phyloP scores from a whole-genome alignment of 805 yeast species.

The Zygotorulaspora florentina region DNA sequence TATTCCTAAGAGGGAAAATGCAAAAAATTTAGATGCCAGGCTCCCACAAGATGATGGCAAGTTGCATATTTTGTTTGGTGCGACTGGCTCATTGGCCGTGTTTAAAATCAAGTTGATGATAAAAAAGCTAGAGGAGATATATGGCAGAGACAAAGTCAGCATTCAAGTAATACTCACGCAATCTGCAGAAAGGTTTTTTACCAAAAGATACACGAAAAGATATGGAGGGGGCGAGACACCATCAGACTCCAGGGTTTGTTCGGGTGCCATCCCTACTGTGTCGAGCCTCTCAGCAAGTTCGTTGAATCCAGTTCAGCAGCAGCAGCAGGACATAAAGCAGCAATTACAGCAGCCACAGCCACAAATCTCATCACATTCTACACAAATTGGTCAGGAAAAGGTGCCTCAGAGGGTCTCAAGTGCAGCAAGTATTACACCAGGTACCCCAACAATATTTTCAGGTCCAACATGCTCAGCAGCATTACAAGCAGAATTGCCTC shows the following conservation, averaged over 20 bases:
- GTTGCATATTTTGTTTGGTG: constrained; percentile 78
- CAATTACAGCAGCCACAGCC: constrained; percentile 6
- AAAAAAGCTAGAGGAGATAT: constrained; percentile 74
- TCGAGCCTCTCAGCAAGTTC: neutral
- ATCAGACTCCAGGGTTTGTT: constrained; percentile 10
- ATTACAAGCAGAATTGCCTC: constrained; percentile 50
- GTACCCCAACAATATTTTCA: constrained; percentile 5
- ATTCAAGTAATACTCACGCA: constrained; percentile 84
- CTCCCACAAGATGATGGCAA: constrained; percentile 82
- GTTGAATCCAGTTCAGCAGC: constrained; percentile 4
- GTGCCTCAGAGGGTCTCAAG: constrained; percentile 11
- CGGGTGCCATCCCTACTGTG: constrained; percentile 2
- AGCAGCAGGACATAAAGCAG: constrained; percentile 4
- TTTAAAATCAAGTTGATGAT: constrained; percentile 74
- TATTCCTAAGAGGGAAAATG: constrained; percentile 38
- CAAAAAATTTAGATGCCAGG: constrained; percentile 54
- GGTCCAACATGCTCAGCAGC: constrained; percentile 21
- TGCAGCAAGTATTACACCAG: constrained; percentile 9
- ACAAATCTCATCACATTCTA: neutral
- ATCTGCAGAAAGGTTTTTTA: constrained; percentile 73
- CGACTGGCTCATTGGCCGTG: constrained; percentile 85
- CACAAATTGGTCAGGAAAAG: constrained; percentile 1
- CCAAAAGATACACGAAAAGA: constrained; percentile 19
- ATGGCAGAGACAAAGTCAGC: constrained; percentile 66
- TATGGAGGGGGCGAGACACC: constrained; percentile 15